Evolutionary conservation across 2,329 filamentous ascomycete species (phyloP).

Genomic region (Pyrenochaeta sp.): DNA sequence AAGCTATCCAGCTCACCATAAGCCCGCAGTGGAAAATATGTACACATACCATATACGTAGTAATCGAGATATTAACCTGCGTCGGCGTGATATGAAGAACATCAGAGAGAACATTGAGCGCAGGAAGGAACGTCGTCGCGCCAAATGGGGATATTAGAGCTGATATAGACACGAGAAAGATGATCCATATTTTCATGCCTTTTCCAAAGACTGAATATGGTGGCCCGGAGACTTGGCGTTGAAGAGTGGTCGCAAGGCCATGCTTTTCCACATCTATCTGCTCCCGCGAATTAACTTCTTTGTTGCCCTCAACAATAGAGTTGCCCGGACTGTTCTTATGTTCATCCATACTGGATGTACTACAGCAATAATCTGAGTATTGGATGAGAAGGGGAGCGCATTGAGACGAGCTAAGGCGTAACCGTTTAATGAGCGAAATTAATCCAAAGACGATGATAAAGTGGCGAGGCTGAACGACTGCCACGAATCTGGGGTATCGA

Average conservation of each 20-base stretch:
- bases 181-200: constrained; percentile 57
- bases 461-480: not conserved
- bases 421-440: not conserved
- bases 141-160: constrained; percentile 60
- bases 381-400: not conserved
- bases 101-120: constrained; percentile 42
- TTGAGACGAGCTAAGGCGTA: not conserved
- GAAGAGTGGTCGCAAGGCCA: constrained; percentile 11
- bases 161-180: constrained; percentile 56
- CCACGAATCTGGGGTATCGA: constrained; percentile 3
- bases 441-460: not conserved
- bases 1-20: not conserved
- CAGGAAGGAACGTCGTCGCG: constrained; percentile 50
- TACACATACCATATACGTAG: constrained; percentile 56
- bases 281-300: not conserved
- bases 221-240: constrained; percentile 35
- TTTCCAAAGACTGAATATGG: constrained; percentile 42
- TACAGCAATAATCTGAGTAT: not conserved
- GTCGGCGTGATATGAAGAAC: constrained; percentile 54
- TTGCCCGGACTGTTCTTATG: not conserved
- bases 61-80: constrained; percentile 61
- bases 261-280: constrained; percentile 27
- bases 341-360: not conserved
- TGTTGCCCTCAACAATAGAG: not conserved
- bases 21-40: not conserved